Evolutionary conservation across 1,139 yeast species (phyloP).

Genomic region (Yamadazyma triangularis): DNA sequence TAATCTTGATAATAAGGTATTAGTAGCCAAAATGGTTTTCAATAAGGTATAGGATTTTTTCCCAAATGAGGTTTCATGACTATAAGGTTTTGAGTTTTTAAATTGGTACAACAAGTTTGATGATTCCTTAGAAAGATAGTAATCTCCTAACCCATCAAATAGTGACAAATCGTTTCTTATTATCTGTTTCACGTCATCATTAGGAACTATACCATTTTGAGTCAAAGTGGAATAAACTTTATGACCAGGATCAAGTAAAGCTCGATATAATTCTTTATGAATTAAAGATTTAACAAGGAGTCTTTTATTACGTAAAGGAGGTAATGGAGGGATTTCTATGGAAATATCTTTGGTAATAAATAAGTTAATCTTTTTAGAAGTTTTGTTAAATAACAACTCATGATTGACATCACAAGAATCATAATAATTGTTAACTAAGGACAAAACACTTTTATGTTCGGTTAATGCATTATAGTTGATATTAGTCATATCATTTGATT

Average conservation of each 20-base stretch:
- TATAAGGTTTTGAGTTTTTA: conserved; percentile 16
- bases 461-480: conserved; percentile 9
- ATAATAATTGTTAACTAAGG: conserved; percentile 20
- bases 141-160: conserved; percentile 44
- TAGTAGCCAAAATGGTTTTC: conserved; percentile 35
- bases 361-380: conserved; percentile 17
- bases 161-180: conserved; percentile 37
- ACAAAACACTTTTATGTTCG: conserved; percentile 6
- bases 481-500: conserved; percentile 4
- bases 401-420: conserved; percentile 17
- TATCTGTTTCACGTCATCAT: conserved; percentile 18
- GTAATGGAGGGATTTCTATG: conserved; percentile 34
- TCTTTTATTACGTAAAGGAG: conserved; percentile 26
- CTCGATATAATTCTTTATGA: conserved; percentile 38
- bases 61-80: conserved; percentile 11
- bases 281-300: conserved; percentile 34
- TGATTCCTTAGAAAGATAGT: conserved; percentile 36
- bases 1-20: conserved; percentile 35
- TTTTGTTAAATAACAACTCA: conserved; percentile 15
- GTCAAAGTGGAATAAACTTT: conserved; percentile 22
- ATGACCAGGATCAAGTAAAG: conserved; percentile 27
- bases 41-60: conserved; percentile 24
- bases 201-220: conserved; percentile 13
- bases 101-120: conserved; percentile 32
- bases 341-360: conserved; percentile 21